phyloP scores from a whole-genome alignment of 176 grass and related monocot species.

The Elymus sibiricus region DNA sequence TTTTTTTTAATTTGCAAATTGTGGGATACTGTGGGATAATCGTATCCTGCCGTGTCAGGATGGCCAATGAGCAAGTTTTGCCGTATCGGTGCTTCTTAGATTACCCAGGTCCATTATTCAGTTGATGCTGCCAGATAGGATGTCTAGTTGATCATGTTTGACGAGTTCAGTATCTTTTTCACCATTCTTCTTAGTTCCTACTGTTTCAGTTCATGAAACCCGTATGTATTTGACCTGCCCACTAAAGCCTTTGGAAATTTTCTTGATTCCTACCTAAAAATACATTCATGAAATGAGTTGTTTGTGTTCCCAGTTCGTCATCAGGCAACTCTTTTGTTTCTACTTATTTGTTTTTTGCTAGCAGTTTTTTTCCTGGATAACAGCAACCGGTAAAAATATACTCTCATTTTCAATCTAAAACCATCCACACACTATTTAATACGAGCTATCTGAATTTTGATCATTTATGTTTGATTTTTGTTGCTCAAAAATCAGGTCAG shows the following conservation, averaged over 20 bases:
- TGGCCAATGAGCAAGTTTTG: too few species aligned
- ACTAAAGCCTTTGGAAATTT: not conserved
- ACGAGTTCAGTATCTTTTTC: not conserved
- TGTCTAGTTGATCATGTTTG: not conserved
- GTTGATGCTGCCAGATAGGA: too few species aligned
- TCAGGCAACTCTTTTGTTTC: not conserved
- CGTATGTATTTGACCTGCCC: not conserved
- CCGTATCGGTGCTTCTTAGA: too few species aligned
- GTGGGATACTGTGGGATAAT: too few species aligned
- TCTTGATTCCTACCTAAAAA: not conserved
- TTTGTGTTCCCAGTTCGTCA: not conserved
- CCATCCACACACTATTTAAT: not conserved
- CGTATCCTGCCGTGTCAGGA: too few species aligned
- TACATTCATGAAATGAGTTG: not conserved
- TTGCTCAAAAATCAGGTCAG: not conserved
- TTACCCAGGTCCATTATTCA: too few species aligned
- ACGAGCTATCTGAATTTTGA: not conserved
- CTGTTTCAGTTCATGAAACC: conserved; percentile 2
- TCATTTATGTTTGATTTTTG: not conserved
- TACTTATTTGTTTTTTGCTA: not conserved
- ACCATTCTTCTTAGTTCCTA: not conserved
- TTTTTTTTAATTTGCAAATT: too few species aligned
- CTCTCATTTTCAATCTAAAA: not conserved
- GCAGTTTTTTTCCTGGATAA: conserved; percentile 6
- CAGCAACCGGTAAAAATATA: not conserved